Conservation (phyloP, 176 grass and related monocot species). For the Leersia perrieri region DNA sequence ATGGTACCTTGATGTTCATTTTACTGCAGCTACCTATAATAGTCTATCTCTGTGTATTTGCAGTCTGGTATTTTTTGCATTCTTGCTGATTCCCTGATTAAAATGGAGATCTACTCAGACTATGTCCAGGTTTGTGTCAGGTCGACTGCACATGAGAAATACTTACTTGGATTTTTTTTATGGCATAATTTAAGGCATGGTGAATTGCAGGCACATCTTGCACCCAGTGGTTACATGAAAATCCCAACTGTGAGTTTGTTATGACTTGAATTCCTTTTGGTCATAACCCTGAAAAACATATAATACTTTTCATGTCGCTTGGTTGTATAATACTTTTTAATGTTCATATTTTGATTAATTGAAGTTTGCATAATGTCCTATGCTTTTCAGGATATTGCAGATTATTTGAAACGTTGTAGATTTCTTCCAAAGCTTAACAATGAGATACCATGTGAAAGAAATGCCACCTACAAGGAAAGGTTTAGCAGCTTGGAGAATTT, state of each 20-base stretch:
- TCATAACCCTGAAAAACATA: not conserved
- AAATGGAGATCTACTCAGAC: constrained; percentile 82
- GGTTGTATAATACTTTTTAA: not conserved
- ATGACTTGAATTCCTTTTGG: not conserved
- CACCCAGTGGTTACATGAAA: constrained; percentile 91
- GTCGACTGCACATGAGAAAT: not conserved
- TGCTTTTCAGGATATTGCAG: constrained; percentile 61
- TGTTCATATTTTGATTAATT: not conserved
- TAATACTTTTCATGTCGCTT: constrained; percentile 14
- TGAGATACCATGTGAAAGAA: constrained; percentile 67
- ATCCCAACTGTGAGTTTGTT: constrained; percentile 86
- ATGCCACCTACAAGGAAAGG: constrained; percentile 92
- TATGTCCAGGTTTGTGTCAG: constrained; percentile 73
- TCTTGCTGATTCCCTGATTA: constrained; percentile 76
- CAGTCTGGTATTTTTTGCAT: constrained; percentile 64
- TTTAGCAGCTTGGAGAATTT: constrained; percentile 84
- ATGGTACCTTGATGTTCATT: not conserved
- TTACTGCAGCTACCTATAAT: not conserved
- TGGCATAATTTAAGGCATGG: constrained; percentile 30
- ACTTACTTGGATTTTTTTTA: not conserved
- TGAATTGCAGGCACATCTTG: constrained; percentile 81
- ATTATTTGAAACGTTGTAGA: constrained; percentile 84
- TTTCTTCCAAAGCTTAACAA: constrained; percentile 98
- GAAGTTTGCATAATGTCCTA: not conserved
- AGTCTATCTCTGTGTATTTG: constrained; percentile 13